phyloP scores from a whole-genome alignment of 2,329 filamentous ascomycete genomes.

The Ascochyta viciae-villosae region DNA sequence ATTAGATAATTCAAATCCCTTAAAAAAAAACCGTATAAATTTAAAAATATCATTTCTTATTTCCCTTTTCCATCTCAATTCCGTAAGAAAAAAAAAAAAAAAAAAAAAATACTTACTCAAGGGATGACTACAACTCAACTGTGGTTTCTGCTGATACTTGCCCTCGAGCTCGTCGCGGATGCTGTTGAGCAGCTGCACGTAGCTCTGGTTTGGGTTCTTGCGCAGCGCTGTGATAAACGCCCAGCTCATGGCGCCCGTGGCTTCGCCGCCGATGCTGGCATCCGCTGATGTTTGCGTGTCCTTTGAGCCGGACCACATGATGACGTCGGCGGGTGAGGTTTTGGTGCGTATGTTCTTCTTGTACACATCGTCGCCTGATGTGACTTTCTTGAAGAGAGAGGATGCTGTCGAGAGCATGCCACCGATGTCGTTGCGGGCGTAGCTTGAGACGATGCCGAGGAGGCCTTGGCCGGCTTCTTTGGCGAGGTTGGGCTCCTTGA shows the following conservation, averaged over 20 bases:
- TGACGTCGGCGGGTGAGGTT: conserved; percentile 91
- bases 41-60: no score
- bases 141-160: conserved; percentile 94
- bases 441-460: conserved; percentile 75
- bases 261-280: conserved; percentile 84
- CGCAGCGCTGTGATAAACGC: conserved; percentile 91
- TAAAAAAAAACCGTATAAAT: no score
- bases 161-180: conserved; percentile 86
- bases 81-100: no score
- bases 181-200: conserved; percentile 93
- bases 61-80: no score
- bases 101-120: conserved; percentile 76
- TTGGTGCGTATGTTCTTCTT: conserved; percentile 85
- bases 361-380: conserved; percentile 77
- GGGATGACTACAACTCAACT: conserved; percentile 94
- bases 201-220: conserved; percentile 94
- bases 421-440: conserved; percentile 82
- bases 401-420: conserved; percentile 83
- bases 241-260: conserved; percentile 98
- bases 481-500: conserved; percentile 82
- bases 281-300: conserved; percentile 96
- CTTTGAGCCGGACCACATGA: conserved; percentile 98
- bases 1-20: no score
- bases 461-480: conserved; percentile 79
- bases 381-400: conserved; percentile 86